Percentiles rank a stretch among this genome's conserved stretches.
These are phyloP conservation scores for Podila clonocystis DNA, from an alignment of 192 early-diverging fungal species.

Conservation along the genomic window DNA sequence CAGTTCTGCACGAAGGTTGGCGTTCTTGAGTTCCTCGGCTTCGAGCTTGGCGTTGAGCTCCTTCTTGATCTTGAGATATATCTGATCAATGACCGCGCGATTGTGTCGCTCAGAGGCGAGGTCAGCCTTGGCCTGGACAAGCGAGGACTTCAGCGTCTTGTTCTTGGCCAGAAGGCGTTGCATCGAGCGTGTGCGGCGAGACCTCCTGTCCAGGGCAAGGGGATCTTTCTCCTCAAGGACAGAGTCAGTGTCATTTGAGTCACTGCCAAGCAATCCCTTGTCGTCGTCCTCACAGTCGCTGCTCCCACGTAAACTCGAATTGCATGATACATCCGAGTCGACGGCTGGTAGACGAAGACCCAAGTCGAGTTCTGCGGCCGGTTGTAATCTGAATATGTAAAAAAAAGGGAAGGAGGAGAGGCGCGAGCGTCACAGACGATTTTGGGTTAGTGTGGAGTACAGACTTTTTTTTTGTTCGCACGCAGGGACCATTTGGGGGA, in stretches of 20 bases:
- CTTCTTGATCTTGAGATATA: conserved; percentile 47
- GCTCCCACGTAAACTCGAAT: conserved; percentile 26
- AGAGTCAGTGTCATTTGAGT: conserved; percentile 4
- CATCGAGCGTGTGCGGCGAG: conserved; percentile 28
- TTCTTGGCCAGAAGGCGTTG: conserved; percentile 42
- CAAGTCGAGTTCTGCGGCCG: not conserved
- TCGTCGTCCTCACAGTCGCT: conserved; percentile 38
- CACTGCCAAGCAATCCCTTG: conserved; percentile 15
- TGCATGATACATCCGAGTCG: conserved; percentile 28
- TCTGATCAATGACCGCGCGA: conserved; percentile 35
- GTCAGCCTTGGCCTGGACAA: conserved; percentile 41
- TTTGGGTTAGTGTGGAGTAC: not conserved
- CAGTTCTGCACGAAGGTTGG: conserved; percentile 21
- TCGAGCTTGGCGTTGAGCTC: conserved; percentile 34
- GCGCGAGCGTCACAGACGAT: not conserved
- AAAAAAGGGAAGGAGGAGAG: not conserved
- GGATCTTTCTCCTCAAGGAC: conserved; percentile 16
- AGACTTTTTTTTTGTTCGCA: no score
- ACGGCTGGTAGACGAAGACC: not conserved
- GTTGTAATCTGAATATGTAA: not conserved
- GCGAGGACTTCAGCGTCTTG: conserved; percentile 35
- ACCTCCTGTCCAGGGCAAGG: conserved; percentile 25
- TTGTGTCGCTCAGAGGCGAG: conserved; percentile 32
- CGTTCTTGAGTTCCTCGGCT: conserved; percentile 31
- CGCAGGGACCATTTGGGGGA: no score